Base-by-base conservation (phyloP, 208 protist species). In the Naegleria lovaniensis region DNA sequence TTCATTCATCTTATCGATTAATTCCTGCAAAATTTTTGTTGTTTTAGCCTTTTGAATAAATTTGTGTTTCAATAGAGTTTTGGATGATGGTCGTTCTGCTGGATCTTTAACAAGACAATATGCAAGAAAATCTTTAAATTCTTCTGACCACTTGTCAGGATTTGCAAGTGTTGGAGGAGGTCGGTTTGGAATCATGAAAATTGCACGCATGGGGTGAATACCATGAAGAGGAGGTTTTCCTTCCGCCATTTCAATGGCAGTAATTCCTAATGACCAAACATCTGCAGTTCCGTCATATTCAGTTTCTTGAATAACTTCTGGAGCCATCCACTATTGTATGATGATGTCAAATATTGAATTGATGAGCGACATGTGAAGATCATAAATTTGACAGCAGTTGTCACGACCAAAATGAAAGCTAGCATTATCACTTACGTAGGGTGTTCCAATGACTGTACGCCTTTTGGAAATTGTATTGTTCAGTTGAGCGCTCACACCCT, bases 221-320 rank as follows among this genome's bases (percentile, higher is more conserved):
- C 97, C 97, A 39, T 95, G 90, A 91, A 97, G 94, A 41, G 98
- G 98, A 41, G 97, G 97, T 25, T 94, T 94, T 29, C 93, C 94
- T 92, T 99, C 97, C 51, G 97, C 98, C 95, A 99, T 97, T 90
- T 99, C 98, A 92, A 99, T 98, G 0, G 95, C 92, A 40, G 97
- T 98, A 91, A 99, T 99, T 41, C 98, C 98, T 33, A 98, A 92
- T 90, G 96, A 98, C 97, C 97, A 99, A 39, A 99, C 94, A 89
- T 99, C 98, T 6, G 97, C 97, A 85, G 94, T 95, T 90, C 95
- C 94, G 91, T 97, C 96, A 93, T 98, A 98, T 87, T 96, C 94
- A 22, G 93, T 94, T 91, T 98, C 96, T 39, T 94, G 93, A 92
- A 98, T 96, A 11, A 93, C 91, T 79, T 89, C 52, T 36, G 96